These are phyloP conservation scores for Cutaneotrichosporon cavernicola DNA, from an alignment of 1,284 basidiomycete genomes.

Conservation along the genomic window DNA sequence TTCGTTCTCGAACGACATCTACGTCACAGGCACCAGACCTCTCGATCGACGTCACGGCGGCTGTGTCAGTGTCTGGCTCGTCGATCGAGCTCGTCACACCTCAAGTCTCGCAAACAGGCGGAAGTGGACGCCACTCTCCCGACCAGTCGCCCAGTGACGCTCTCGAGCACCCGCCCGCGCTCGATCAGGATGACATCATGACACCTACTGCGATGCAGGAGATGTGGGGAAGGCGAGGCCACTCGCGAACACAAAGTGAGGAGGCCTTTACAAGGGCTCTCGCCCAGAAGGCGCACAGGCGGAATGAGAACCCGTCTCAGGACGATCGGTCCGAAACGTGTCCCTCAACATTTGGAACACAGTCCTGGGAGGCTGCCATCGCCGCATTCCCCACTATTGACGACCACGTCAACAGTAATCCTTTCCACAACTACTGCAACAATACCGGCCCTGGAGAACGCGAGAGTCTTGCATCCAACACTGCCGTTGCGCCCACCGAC, in stretches of 20 bases:
- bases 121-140: background rate
- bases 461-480: conserved; percentile 15
- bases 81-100: conserved; percentile 15
- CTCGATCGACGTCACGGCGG: conserved; percentile 2
- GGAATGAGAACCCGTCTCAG: background rate
- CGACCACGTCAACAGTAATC: conserved; percentile 8
- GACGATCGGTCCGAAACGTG: conserved; percentile 7
- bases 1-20: background rate
- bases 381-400: conserved; percentile 35
- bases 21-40: conserved; percentile 10
- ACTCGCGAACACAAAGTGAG: conserved; percentile 6
- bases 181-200: background rate
- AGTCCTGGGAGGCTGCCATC: conserved; percentile 38
- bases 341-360: conserved; percentile 4
- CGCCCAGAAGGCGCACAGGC: conserved; percentile 3
- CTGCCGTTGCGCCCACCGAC: conserved; percentile 14
- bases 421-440: conserved; percentile 1
- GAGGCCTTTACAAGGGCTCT: background rate
- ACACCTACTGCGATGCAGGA: background rate
- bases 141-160: conserved; percentile 18
- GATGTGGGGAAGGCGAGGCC: background rate
- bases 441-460: background rate
- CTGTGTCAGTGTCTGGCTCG: conserved; percentile 12
- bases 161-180: conserved; percentile 29
- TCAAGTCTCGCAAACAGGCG: background rate